Percentiles rank a stretch among this genome's conserved stretches.
phyloP scores from a whole-genome alignment of 2,329 filamentous ascomycete genomes.

The Colletotrichum gigasporum region DNA sequence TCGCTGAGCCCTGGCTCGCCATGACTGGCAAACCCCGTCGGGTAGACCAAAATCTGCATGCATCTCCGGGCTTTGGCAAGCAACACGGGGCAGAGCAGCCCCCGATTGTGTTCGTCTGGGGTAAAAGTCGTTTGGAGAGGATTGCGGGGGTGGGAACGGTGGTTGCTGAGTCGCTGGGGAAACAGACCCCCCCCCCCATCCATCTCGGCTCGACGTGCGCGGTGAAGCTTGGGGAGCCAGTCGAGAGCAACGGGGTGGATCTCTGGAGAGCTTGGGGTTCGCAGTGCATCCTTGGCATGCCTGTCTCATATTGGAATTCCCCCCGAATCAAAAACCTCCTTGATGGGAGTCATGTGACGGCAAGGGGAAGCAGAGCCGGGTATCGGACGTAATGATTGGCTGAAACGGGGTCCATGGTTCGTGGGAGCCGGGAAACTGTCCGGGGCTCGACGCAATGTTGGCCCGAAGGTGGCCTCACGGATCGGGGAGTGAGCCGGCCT shows the following conservation, averaged over 20 bases:
- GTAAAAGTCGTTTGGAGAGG: slow-evolving; percentile 21
- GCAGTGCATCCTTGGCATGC: slow-evolving; percentile 10
- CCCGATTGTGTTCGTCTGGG: not conserved
- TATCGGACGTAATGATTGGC: slow-evolving; percentile 1
- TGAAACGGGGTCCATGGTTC: not conserved
- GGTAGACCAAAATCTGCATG: not conserved
- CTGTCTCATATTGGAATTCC: not conserved
- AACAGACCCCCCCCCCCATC: not conserved
- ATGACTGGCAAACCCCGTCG: not conserved
- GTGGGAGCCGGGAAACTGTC: not conserved
- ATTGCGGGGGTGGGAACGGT: slow-evolving; percentile 19
- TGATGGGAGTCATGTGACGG: not conserved
- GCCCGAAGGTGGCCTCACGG: slow-evolving; percentile 14
- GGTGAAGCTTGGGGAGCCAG: slow-evolving; percentile 23
- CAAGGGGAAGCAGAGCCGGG: not conserved
- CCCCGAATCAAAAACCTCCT: not conserved
- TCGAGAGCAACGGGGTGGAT: slow-evolving; percentile 17
- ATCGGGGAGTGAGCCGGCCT: not conserved
- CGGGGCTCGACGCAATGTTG: slow-evolving; percentile 28
- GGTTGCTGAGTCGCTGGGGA: slow-evolving; percentile 8
- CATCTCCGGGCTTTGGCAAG: not conserved
- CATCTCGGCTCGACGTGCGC: slow-evolving; percentile 12
- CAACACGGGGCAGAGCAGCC: not conserved
- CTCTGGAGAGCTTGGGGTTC: not conserved
- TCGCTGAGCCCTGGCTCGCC: slow-evolving; percentile 5